phyloP scores from a whole-genome alignment of 495 filamentous ascomycete genomes.

The Rusavskia elegans region DNA sequence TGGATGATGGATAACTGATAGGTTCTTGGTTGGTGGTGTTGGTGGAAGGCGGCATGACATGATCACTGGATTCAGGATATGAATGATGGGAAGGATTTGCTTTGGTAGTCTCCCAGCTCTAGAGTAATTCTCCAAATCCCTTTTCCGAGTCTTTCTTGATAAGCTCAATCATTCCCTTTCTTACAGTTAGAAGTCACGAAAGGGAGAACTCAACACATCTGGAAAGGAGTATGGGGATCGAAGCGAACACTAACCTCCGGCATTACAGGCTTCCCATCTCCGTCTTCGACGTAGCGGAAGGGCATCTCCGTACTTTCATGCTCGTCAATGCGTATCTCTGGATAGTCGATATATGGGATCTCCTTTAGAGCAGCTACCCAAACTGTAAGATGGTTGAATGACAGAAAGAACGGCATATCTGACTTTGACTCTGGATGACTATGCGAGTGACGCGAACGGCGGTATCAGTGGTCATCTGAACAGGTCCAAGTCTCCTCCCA shows the following conservation, averaged over 20 bases:
- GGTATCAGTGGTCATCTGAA: conserved; percentile 98
- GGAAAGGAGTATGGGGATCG: too few relatives aligned
- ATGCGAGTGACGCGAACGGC: conserved; percentile 86
- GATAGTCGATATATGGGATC: conserved; percentile 70
- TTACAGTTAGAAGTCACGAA: not conserved
- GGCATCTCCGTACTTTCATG: conserved; percentile 94
- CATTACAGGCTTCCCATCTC: conserved; percentile 70
- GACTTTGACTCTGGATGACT: conserved; percentile 71
- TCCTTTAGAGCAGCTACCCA: too few relatives aligned
- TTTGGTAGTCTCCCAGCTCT: too few relatives aligned
- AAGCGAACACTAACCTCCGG: conserved; percentile 46
- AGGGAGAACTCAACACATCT: not conserved
- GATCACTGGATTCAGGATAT: too few relatives aligned
- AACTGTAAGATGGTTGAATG: conserved; percentile 2
- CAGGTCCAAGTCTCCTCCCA: conserved; percentile 73
- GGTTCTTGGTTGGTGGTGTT: too few relatives aligned
- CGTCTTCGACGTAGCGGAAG: conserved; percentile 77
- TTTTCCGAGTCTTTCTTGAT: conserved; percentile 93
- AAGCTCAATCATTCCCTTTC: conserved; percentile 80
- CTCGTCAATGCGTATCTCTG: conserved; percentile 75
- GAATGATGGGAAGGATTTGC: too few relatives aligned
- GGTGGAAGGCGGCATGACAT: too few relatives aligned
- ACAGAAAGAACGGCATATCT: conserved; percentile 7
- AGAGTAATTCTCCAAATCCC: conserved; percentile 56
- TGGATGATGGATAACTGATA: too few relatives aligned